Percentiles rank a stretch among this genome's conserved stretches.
These are phyloP conservation scores for Sisymbrium irio DNA, from an alignment of 345 rosid species.

Conservation along the genomic window DNA sequence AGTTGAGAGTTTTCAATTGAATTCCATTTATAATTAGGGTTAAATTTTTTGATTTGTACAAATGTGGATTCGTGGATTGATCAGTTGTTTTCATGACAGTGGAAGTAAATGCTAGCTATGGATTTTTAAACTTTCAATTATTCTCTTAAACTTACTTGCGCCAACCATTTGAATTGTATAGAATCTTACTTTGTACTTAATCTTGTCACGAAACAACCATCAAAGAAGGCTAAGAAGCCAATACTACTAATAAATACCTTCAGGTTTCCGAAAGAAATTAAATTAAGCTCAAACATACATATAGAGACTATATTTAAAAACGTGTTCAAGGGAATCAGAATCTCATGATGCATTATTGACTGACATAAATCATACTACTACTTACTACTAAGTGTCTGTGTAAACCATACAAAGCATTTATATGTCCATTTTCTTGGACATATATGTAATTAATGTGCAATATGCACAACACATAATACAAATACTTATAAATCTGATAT, in stretches of 20 bases:
- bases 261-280: not conserved
- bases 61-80: not conserved
- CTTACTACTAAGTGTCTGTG: not conserved
- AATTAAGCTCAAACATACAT: not conserved
- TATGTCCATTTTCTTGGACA: slow-evolving; percentile 27
- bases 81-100: not conserved
- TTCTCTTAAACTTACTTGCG: not conserved
- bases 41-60: too few species aligned
- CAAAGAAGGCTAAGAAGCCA: slow-evolving; percentile 12
- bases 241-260: not conserved
- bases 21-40: not conserved
- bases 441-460: slow-evolving; percentile 15
- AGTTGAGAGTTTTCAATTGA: too few species aligned
- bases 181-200: slow-evolving; percentile 1
- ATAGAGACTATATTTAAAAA: not conserved
- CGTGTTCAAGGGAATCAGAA: slow-evolving; percentile 2
- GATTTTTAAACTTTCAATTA: not conserved
- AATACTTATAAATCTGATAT: not conserved
- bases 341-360: slow-evolving; percentile 15
- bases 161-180: not conserved
- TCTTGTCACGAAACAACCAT: not conserved
- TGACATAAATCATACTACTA: slow-evolving; percentile 11
- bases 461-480: slow-evolving; percentile 15
- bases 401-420: slow-evolving; percentile 20
- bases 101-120: not conserved